Percentiles rank a stretch among this genome's conserved stretches.
Evolutionary conservation across 495 filamentous ascomycete species (phyloP).

Genomic region (Podospora tetraspora): DNA sequence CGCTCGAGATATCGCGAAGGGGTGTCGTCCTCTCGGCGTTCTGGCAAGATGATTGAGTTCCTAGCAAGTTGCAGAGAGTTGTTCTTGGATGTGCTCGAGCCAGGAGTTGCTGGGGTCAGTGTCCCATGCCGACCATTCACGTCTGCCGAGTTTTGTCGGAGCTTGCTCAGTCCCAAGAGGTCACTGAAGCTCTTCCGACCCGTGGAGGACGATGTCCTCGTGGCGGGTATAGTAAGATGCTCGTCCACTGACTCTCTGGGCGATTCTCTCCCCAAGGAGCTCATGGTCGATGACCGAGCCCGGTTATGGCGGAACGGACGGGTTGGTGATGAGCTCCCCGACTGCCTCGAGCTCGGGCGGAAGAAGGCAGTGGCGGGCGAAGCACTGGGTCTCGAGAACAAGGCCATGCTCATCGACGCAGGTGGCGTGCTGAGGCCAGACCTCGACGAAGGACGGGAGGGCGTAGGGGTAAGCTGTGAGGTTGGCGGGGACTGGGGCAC

Average conservation of each 20-base stretch:
- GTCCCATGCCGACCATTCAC: slow-evolving; percentile 51
- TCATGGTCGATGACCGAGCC: slow-evolving; percentile 84
- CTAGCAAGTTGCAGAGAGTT: slow-evolving; percentile 63
- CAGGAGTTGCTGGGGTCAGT: slow-evolving; percentile 59
- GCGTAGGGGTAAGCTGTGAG: slow-evolving; percentile 37
- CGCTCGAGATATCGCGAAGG: slow-evolving; percentile 82
- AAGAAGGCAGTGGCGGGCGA: slow-evolving; percentile 53
- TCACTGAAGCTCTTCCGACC: slow-evolving; percentile 88
- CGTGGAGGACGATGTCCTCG: slow-evolving; percentile 74
- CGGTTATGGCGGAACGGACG: slow-evolving; percentile 51
- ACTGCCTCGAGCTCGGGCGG: slow-evolving; percentile 61
- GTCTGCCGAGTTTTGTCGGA: slow-evolving; percentile 72
- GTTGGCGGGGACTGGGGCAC: slow-evolving; percentile 17
- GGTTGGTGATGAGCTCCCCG: slow-evolving; percentile 66
- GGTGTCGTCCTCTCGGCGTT: slow-evolving; percentile 81
- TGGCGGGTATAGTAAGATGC: slow-evolving; percentile 52
- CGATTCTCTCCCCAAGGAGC: slow-evolving; percentile 54
- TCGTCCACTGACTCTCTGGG: slow-evolving; percentile 51
- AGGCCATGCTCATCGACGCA: slow-evolving; percentile 24
- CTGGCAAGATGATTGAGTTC: slow-evolving; percentile 62
- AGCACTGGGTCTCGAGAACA: slow-evolving; percentile 30
- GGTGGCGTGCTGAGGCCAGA: slow-evolving; percentile 36
- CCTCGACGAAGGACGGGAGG: slow-evolving; percentile 49
- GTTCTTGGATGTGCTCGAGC: slow-evolving; percentile 60
- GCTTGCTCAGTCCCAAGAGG: slow-evolving; percentile 68